A percentile compares a stretch with the other conserved stretches of the same genome.
phyloP scores from a whole-genome alignment of 352 stramenopile species.

The Pythium angustatum region DNA sequence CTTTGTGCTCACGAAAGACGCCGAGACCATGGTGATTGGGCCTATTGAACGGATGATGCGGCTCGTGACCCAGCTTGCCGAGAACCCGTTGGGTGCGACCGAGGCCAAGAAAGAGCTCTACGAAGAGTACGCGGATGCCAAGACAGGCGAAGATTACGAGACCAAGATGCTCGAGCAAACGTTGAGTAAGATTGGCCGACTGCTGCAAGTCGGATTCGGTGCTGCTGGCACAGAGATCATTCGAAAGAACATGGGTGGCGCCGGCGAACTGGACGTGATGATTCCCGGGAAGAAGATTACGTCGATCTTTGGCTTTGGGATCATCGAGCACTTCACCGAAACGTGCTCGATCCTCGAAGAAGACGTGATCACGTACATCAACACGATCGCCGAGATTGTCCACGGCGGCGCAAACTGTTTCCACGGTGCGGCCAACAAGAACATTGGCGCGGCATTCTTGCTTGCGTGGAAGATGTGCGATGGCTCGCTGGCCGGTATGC shows the following conservation, averaged over 20 bases:
- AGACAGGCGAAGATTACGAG: constrained; percentile 90
- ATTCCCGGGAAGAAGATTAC: constrained; percentile 96
- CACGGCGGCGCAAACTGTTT: constrained; percentile 94
- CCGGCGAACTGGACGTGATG: constrained; percentile 95
- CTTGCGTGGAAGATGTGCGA: constrained; percentile 97
- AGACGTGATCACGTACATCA: constrained; percentile 98
- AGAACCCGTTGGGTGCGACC: constrained; percentile 70
- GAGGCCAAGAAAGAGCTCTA: constrained; percentile 75
- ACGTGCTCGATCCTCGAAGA: constrained; percentile 92
- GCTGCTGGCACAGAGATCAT: constrained; percentile 98
- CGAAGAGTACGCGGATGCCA: constrained; percentile 54
- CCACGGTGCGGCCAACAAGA: constrained; percentile 96
- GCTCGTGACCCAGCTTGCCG: constrained; percentile 63
- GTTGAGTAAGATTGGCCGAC: constrained; percentile 92
- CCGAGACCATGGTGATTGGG: constrained; percentile 94
- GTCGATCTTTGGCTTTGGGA: constrained; percentile 96
- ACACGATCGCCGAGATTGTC: constrained; percentile 96
- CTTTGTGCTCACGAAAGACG: constrained; percentile 92
- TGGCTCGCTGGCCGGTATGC: constrained; percentile 79
- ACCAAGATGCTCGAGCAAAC: constrained; percentile 96
- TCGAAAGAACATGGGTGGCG: constrained; percentile 95
- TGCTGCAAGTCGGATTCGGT: constrained; percentile 97
- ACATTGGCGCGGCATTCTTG: constrained; percentile 94
- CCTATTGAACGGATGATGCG: constrained; percentile 97
- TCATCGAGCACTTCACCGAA: constrained; percentile 96